Evolutionary conservation across 257 asterid species (phyloP), one percentile per base, ranked within the genome.

Genomic region (Petunia secreta): DNA sequence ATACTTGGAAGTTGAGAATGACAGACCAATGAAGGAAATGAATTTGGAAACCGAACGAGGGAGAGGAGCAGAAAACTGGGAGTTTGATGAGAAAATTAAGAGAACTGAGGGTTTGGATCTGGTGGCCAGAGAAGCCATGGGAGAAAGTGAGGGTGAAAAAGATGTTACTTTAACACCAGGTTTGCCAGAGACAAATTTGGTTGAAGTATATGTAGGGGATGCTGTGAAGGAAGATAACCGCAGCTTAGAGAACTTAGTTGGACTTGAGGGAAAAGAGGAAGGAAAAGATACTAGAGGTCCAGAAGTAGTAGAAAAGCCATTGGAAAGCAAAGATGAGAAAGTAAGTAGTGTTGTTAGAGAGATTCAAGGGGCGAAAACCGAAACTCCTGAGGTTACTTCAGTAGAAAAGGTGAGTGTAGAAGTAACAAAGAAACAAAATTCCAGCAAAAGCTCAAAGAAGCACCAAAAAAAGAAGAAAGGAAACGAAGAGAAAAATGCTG

Each of bases 401-500:
- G 84, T 52, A 37, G 40, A 79, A 54, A 75, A 63, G 15, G 75
- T 10, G 8, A 36, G 76, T 13, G n/a, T 44, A 48, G 65, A 63
- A 79, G 84, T 16, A 59, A 76, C 7, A 14, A 78, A 68, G 59
- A 57, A 69, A 82, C 40, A 64, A 82, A 79, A 58, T 46, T 34
- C 34, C 16, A 25, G 64, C 64, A 54, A 10, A 78, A 68, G 9
- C 53, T 4, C 58, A 48, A 77, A 60, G 59, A 63, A 79, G 15
- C 58, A 52, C 43, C 67, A 39, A n/a, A 48, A 82, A 64, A 83
- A 77, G 80, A 79, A 37, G 77, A 82, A 76, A 63, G 83, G 52
- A 40, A 41, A 64, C 58, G 69, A 46, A 9, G 36, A 67, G 43
- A 74, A 67, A 43, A 60, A 46, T 34, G 86, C 74, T 25, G 62